These are phyloP conservation scores for Rubia yunnanensis DNA, from an alignment of 257 asterid species.

Conservation along the genomic window DNA sequence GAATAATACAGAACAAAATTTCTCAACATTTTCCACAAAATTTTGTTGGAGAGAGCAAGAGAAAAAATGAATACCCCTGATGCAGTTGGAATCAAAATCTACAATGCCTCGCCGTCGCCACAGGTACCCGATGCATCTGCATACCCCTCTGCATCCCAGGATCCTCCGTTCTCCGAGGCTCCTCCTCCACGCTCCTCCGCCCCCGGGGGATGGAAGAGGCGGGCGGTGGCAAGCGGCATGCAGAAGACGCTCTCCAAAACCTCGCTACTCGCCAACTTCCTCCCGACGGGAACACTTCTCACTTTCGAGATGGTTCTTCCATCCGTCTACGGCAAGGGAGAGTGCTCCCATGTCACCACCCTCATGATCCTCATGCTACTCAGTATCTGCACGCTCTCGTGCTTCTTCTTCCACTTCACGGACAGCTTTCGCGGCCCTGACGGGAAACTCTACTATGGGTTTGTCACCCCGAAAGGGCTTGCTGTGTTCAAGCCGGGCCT, in stretches of 20 bases:
- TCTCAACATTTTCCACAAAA: neutral
- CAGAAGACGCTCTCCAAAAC: slow-evolving; percentile 82
- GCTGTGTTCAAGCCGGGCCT: slow-evolving; percentile 70
- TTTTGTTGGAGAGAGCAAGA: neutral
- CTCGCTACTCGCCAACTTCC: slow-evolving; percentile 71
- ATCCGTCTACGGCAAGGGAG: slow-evolving; percentile 52
- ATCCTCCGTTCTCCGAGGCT: slow-evolving; percentile 4
- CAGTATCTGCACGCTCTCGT: slow-evolving; percentile 56
- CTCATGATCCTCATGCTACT: slow-evolving; percentile 59
- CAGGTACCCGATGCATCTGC: slow-evolving; percentile 25
- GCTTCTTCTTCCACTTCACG: slow-evolving; percentile 94
- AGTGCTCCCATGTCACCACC: slow-evolving; percentile 52
- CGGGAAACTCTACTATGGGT: slow-evolving; percentile 74
- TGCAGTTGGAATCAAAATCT: slow-evolving; percentile 54
- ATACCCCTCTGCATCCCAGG: slow-evolving; percentile 23
- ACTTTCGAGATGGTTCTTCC: slow-evolving; percentile 94
- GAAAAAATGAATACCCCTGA: slow-evolving; percentile 38
- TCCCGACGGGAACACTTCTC: slow-evolving; percentile 87
- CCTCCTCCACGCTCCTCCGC: slow-evolving; percentile 17
- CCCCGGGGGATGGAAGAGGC: slow-evolving; percentile 34
- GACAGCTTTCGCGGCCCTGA: slow-evolving; percentile 77
- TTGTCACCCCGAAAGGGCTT: slow-evolving; percentile 59
- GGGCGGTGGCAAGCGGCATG: slow-evolving; percentile 65
- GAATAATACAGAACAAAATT: neutral
- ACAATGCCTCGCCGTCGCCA: slow-evolving; percentile 31